These are phyloP conservation scores for Cyclospora cayetanensis DNA, from an alignment of 169 alveolate species.

Conservation along the genomic window DNA sequence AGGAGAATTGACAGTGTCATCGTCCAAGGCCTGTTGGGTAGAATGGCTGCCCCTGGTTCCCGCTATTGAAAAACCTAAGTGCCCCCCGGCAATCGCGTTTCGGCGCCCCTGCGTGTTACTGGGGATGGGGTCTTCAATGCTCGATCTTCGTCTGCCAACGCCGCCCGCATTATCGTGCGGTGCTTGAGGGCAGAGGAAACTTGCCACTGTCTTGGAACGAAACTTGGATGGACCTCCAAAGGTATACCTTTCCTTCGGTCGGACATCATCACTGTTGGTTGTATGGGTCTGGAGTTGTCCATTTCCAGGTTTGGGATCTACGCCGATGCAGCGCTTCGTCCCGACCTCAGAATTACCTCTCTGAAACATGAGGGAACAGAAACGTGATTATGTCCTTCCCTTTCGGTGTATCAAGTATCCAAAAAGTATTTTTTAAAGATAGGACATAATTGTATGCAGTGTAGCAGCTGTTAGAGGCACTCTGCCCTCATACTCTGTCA, in stretches of 20 bases:
- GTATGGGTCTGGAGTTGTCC: not conserved
- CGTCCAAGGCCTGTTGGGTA: not conserved
- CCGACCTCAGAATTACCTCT: not conserved
- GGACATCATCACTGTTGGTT: not conserved
- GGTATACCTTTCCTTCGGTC: not conserved
- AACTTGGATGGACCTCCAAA: not conserved
- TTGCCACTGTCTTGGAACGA: constrained; percentile 52
- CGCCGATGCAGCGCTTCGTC: constrained; percentile 57
- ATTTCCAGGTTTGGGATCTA: constrained; percentile 1
- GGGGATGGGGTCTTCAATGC: not conserved
- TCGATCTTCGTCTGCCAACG: not conserved
- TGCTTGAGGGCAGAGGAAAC: constrained; percentile 14
- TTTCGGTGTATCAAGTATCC: not conserved
- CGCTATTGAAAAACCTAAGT: not conserved
- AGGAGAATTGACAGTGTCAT: not conserved
- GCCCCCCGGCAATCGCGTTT: not conserved
- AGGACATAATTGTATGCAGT: too few species aligned
- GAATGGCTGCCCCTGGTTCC: not conserved
- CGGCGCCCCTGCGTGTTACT: not conserved
- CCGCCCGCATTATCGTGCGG: not conserved
- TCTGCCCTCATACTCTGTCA: too few species aligned
- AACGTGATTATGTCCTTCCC: not conserved
- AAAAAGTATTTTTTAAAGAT: too few species aligned
- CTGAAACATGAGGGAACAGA: not conserved
- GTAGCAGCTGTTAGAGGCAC: too few species aligned